phyloP scores from a whole-genome alignment of 208 protist genomes.

The Trypanosoma cruzi region DNA sequence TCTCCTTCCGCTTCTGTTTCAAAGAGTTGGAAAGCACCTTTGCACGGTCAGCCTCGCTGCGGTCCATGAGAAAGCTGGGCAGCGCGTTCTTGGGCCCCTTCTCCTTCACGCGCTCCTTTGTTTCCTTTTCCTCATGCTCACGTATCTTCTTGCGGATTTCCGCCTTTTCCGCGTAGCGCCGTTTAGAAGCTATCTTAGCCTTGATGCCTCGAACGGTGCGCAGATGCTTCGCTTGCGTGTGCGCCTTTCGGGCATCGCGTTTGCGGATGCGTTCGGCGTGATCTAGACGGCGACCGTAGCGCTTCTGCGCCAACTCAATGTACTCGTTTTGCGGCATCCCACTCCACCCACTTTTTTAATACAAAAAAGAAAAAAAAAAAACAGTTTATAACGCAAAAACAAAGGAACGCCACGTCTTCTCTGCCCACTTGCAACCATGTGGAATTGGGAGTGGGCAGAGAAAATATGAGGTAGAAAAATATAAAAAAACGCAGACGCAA shows the following conservation, averaged over 20 bases:
- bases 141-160: slow-evolving; percentile 99
- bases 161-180: slow-evolving; percentile 99
- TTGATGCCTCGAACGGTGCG: slow-evolving; percentile 97
- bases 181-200: slow-evolving; percentile 98
- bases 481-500: no score
- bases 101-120: slow-evolving; percentile 94
- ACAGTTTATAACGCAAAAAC: slow-evolving; percentile 16
- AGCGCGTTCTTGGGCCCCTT: slow-evolving; percentile 96
- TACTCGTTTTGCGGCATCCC: slow-evolving; percentile 99
- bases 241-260: slow-evolving; percentile 95
- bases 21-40: slow-evolving; percentile 99
- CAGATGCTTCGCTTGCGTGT: slow-evolving; percentile 95
- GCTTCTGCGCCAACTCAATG: slow-evolving; percentile 98
- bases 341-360: not conserved
- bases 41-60: slow-evolving; percentile 95
- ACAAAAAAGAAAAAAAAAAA: slow-evolving; percentile 23
- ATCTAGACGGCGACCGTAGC: slow-evolving; percentile 98
- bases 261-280: slow-evolving; percentile 98
- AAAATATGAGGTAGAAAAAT: slow-evolving; percentile 27
- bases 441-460: slow-evolving; percentile 8
- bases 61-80: slow-evolving; percentile 99
- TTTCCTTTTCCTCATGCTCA: slow-evolving; percentile 97
- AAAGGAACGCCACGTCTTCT: slow-evolving; percentile 9
- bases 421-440: not conserved
- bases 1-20: slow-evolving; percentile 99